Evolutionary conservation across 768 basidiomycete genomes (phyloP).

Genomic region (Agrocybe chaxingu): DNA sequence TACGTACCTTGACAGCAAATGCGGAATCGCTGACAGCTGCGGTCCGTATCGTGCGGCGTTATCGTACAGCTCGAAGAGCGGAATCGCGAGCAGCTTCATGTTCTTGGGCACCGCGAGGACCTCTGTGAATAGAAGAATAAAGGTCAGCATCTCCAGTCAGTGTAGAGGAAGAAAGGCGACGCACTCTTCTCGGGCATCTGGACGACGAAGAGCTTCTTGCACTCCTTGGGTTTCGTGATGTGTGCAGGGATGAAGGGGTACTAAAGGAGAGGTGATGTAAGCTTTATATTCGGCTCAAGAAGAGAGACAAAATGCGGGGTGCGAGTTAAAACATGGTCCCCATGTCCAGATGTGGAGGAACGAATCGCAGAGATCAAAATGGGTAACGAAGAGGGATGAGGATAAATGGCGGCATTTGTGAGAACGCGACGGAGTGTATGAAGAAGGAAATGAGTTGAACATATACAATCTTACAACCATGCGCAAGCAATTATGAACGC

Average conservation of each 20-base stretch:
- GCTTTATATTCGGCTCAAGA: background rate
- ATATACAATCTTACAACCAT: no score
- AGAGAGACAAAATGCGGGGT: background rate
- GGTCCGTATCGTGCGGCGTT: constrained; percentile 96
- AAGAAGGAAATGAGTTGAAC: background rate
- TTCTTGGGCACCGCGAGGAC: constrained; percentile 97
- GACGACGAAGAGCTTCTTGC: constrained; percentile 93
- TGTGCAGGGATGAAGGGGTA: constrained; percentile 95
- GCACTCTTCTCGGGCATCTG: constrained; percentile 93
- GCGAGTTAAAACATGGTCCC: background rate
- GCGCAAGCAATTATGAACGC: no score
- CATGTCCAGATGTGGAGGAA: background rate
- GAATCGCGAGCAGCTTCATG: constrained; percentile 97
- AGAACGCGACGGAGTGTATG: background rate
- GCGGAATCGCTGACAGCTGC: constrained; percentile 91
- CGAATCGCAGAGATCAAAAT: background rate
- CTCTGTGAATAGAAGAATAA: constrained; percentile 44
- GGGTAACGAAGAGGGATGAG: background rate
- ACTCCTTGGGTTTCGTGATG: constrained; percentile 96
- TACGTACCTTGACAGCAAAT: constrained; percentile 77
- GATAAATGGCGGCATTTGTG: background rate
- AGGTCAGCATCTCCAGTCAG: background rate
- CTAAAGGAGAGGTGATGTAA: constrained; percentile 32
- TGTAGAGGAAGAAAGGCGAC: constrained; percentile 26
- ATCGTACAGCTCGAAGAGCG: constrained; percentile 95